These are phyloP conservation scores for Pinus albicaulis DNA, from an alignment of 75 land plant genomes.

Conservation along the genomic window DNA sequence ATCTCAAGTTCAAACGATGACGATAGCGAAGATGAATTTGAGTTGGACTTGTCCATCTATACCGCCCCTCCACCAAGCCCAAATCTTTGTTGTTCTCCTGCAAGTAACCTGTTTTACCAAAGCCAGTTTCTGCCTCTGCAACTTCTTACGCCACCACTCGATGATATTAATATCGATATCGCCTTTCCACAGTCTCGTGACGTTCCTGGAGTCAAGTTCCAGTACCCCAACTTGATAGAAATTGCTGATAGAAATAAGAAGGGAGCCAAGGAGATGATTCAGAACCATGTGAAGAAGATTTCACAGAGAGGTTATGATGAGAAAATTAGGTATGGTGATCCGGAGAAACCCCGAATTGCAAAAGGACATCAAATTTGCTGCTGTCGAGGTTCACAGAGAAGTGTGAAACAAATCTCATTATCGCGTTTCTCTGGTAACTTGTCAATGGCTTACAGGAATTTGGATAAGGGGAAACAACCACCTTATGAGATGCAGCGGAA, in stretches of 20 bases:
- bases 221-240: conserved; percentile 30
- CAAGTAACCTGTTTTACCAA: conserved; percentile 43
- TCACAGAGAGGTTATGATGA: conserved; percentile 32
- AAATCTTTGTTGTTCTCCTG: conserved; percentile 23
- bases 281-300: conserved; percentile 46
- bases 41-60: conserved; percentile 28
- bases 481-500: neutral
- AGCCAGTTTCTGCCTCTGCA: conserved; percentile 42
- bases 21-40: conserved; percentile 11
- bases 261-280: conserved; percentile 35
- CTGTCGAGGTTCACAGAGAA: neutral
- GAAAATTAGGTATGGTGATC: conserved; percentile 25
- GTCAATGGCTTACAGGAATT: conserved; percentile 1
- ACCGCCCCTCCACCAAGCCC: conserved; percentile 8
- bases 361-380: neutral
- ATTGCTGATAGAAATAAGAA: conserved; percentile 39
- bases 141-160: neutral
- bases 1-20: neutral
- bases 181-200: too few species aligned
- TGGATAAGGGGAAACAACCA: neutral
- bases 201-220: conserved; percentile 4
- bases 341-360: neutral
- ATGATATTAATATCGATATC: too few species aligned
- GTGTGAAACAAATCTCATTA: neutral
- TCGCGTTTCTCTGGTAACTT: conserved; percentile 2